A percentile compares a stretch with the other conserved stretches of the same genome.
Conservation (phyloP, 805 yeast species). For the Saturnispora halmiae region DNA sequence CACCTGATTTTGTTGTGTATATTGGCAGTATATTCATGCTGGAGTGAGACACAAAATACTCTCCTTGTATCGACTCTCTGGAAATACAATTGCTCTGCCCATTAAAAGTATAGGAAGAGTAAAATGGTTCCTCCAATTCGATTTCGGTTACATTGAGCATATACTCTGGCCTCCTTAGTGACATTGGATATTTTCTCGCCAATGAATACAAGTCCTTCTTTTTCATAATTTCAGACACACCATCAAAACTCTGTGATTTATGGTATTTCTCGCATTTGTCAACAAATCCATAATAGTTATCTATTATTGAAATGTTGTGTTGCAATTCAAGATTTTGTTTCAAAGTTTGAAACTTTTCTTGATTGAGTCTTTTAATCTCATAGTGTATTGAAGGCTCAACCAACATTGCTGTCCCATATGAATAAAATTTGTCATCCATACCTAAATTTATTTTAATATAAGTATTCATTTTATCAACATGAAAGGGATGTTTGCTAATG, state of each 20-base stretch:
- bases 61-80: too few species aligned
- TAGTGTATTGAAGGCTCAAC: background rate
- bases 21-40: slow-evolving; percentile 8
- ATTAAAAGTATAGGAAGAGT: slow-evolving; percentile 21
- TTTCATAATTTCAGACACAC: slow-evolving; percentile 32
- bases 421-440: background rate
- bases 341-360: background rate
- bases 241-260: background rate
- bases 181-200: slow-evolving; percentile 33
- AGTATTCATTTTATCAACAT: slow-evolving; percentile 1
- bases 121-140: slow-evolving; percentile 28
- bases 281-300: background rate
- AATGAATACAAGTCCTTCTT: slow-evolving; percentile 36
- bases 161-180: slow-evolving; percentile 37
- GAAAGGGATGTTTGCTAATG: too few species aligned
- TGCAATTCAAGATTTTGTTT: background rate
- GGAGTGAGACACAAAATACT: too few species aligned
- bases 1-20: slow-evolving; percentile 15
- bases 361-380: background rate
- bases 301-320: background rate
- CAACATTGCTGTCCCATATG: background rate
- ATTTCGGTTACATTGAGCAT: slow-evolving; percentile 14
- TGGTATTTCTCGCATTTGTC: background rate
- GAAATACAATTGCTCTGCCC: too few species aligned
- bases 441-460: background rate